Evolutionary conservation across 2,329 filamentous ascomycete species (phyloP), one percentile per base, ranked within the genome.

Genomic region (Aureobasidium pullulans): DNA sequence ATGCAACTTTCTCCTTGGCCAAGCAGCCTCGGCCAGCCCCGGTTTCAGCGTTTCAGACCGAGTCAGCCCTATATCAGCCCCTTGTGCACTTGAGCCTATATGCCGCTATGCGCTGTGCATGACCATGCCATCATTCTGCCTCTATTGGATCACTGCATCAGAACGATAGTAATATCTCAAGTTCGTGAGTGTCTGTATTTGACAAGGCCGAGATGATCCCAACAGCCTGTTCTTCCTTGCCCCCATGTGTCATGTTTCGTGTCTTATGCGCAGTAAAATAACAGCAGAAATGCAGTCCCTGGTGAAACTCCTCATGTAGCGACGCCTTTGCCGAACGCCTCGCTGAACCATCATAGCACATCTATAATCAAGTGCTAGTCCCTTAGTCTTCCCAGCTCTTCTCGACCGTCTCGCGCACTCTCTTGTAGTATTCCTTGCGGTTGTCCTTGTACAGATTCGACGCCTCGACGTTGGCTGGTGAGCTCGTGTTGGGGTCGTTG

Each of bases 361-460:
- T 57, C 32, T 57, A 58, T 59, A 1, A 13, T 31, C 47, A 34
- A 23, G 34, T 36, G 34, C 11, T n/a, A 28, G 8, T 31, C n/a
- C 8, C 11, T 31, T 46, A 59, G 16, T 59, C 56, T 64, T 97
- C 94, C 94, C 94, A 99, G 78, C 93, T 97, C 84, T 96, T 97
- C 80, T 99, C 94, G 15, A 99, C 94, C 0, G 93, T 96, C 78
- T 97, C 94, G 49, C 91, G 82, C 44, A 99, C 94, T 16, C 92
- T 82, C 79, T 99, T 99, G 29, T 87, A 89, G 71, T 99, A 99
- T 71, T 99, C 94, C 73, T 92, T 91, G 63, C 92, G 84, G 74
- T 97, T 97, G 71, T 99, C 94, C 73, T 97, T 97, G 81, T 97
- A 99, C 8, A 97, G 80, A 72, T 97, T 99, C 58, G 91, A 96